Evolutionary conservation across 495 filamentous ascomycete genomes (phyloP).

Genomic region (Pyrenula massariospora): DNA sequence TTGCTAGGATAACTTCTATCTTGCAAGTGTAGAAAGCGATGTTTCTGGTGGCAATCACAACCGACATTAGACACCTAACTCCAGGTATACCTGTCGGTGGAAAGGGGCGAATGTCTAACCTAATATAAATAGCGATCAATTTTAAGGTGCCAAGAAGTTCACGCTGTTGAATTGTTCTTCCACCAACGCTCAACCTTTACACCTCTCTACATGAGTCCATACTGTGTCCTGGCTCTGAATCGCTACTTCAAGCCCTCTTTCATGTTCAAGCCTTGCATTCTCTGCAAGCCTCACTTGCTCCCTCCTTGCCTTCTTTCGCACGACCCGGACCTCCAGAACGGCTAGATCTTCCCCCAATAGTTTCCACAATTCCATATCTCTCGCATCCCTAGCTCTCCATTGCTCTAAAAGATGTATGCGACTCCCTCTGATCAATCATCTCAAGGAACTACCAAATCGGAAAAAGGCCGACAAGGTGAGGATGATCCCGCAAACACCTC

Average conservation of each 20-base stretch:
- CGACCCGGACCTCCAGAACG: background rate
- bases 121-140: no score
- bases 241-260: background rate
- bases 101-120: no score
- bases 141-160: no score
- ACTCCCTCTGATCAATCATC: background rate
- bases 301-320: background rate
- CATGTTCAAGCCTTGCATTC: background rate
- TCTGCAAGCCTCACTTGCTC: background rate
- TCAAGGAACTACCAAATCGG: background rate
- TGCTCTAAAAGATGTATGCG: background rate
- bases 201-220: no score
- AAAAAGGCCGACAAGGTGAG: background rate
- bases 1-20: no score
- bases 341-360: background rate
- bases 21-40: no score
- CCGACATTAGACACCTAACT: no score
- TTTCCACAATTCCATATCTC: background rate
- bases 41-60: no score
- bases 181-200: no score
- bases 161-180: no score
- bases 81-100: no score
- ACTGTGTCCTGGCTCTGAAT: no score
- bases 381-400: background rate
- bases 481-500: background rate